A percentile compares a stretch with the other conserved stretches of the same genome.
phyloP scores from a whole-genome alignment of 1,284 basidiomycete genomes.

The Coniferiporia sulphurascens region DNA sequence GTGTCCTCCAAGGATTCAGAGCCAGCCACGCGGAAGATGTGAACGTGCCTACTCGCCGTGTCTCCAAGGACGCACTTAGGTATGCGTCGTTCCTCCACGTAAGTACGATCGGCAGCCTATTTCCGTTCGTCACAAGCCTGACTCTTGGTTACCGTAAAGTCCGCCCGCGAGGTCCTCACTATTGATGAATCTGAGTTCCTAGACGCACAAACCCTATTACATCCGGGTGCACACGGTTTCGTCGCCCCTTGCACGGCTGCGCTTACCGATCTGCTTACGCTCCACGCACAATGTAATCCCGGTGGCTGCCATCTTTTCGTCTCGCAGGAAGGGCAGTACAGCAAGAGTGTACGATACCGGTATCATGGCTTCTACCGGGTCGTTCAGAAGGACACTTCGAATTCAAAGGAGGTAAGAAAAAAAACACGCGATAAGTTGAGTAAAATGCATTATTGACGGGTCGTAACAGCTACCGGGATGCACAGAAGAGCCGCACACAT shows the following conservation, averaged over 20 bases:
- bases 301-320: slow-evolving; percentile 5
- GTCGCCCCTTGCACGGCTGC: neutral
- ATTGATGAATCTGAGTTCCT: slow-evolving; percentile 4
- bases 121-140: neutral
- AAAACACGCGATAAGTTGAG: neutral
- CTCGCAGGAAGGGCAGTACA: neutral
- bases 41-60: neutral
- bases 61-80: neutral
- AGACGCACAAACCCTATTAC: neutral
- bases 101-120: neutral
- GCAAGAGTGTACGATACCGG: slow-evolving; percentile 1
- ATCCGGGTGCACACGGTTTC: slow-evolving; percentile 11
- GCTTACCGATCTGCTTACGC: neutral
- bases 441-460: too few relatives aligned
- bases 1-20: neutral
- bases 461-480: too few relatives aligned
- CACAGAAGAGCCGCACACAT: neutral
- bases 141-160: neutral
- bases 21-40: neutral
- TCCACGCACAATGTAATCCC: neutral
- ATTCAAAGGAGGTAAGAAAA: neutral
- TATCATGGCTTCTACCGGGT: slow-evolving; percentile 11
- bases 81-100: neutral
- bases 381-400: neutral
- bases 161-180: neutral